A percentile compares a stretch with the other conserved stretches of the same genome.
phyloP scores from a whole-genome alignment of 2,329 filamentous ascomycete genomes.

The Neoarthrinium moseri region DNA sequence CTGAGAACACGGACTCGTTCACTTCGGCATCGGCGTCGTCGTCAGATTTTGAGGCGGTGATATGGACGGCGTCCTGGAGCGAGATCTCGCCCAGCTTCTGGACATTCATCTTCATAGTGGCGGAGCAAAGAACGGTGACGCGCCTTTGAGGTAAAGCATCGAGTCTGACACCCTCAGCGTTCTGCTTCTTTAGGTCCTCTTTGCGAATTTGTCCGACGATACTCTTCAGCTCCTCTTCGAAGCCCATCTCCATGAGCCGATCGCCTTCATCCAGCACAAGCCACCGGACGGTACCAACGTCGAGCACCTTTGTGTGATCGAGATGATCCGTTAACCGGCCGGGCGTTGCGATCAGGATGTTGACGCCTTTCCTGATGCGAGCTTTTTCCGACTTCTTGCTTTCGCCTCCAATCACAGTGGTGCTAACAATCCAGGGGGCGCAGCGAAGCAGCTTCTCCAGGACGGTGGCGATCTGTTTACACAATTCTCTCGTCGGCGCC shows the following conservation, averaged over 20 bases:
- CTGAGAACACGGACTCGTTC: constrained; percentile 65
- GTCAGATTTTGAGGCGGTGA: constrained; percentile 63
- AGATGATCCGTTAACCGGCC: constrained; percentile 89
- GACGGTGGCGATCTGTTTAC: constrained; percentile 88
- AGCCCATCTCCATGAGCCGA: constrained; percentile 96
- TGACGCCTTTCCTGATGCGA: constrained; percentile 88
- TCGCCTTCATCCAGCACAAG: constrained; percentile 94
- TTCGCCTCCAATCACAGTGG: constrained; percentile 72
- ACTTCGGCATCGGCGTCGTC: constrained; percentile 45
- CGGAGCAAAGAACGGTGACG: constrained; percentile 89
- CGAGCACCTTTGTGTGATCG: constrained; percentile 85
- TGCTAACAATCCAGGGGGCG: constrained; percentile 90
- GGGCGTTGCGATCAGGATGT: constrained; percentile 93
- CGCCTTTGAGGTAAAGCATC: constrained; percentile 71
- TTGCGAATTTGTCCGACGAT: constrained; percentile 79
- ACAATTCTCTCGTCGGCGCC: constrained; percentile 88
- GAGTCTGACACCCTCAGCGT: constrained; percentile 55
- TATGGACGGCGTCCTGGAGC: constrained; percentile 86
- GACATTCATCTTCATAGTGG: constrained; percentile 97
- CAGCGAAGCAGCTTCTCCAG: constrained; percentile 84
- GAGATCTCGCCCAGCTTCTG: constrained; percentile 93
- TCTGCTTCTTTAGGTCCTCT: constrained; percentile 57
- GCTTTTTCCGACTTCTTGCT: constrained; percentile 84
- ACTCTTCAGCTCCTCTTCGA: constrained; percentile 88
- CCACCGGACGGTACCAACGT: constrained; percentile 89